These are phyloP conservation scores for Aspergillus nidulans DNA, from an alignment of 495 filamentous ascomycete genomes.

Conservation along the genomic window DNA sequence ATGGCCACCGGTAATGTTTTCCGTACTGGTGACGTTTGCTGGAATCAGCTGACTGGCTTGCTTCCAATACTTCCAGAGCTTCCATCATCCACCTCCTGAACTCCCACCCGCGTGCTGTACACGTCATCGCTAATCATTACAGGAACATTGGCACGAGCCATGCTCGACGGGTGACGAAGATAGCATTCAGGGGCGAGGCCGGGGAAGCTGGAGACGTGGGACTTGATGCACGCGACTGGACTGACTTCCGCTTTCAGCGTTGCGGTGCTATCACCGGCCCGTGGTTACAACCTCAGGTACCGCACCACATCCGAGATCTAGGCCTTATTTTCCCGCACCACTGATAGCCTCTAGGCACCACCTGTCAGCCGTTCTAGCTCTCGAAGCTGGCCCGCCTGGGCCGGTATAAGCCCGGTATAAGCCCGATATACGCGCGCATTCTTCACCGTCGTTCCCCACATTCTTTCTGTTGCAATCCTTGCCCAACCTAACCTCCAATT, in stretches of 20 bases:
- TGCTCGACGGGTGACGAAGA: neutral
- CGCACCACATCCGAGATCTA: neutral
- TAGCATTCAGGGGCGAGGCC: neutral
- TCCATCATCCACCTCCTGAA: no score
- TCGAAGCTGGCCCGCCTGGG: neutral
- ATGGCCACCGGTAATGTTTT: neutral
- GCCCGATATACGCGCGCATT: constrained; percentile 5
- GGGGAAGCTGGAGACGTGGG: neutral
- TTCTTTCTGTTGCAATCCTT: constrained; percentile 15
- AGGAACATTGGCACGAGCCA: neutral
- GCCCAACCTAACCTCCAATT: neutral
- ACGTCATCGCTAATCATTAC: neutral
- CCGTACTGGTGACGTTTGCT: neutral
- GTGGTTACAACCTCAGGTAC: neutral
- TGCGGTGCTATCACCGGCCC: constrained; percentile 15
- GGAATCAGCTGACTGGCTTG: no score
- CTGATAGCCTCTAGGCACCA: neutral
- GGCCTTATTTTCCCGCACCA: neutral
- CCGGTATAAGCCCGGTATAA: no score
- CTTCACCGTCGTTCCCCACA: constrained; percentile 14
- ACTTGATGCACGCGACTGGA: neutral
- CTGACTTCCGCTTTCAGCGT: constrained; percentile 18
- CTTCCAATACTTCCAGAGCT: no score
- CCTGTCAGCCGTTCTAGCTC: neutral
- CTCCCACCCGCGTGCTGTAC: neutral